A percentile compares a stretch with the other conserved stretches of the same genome.
These are phyloP conservation scores for Trichoderma gamsii DNA, from an alignment of 495 filamentous ascomycete genomes.

Conservation along the genomic window DNA sequence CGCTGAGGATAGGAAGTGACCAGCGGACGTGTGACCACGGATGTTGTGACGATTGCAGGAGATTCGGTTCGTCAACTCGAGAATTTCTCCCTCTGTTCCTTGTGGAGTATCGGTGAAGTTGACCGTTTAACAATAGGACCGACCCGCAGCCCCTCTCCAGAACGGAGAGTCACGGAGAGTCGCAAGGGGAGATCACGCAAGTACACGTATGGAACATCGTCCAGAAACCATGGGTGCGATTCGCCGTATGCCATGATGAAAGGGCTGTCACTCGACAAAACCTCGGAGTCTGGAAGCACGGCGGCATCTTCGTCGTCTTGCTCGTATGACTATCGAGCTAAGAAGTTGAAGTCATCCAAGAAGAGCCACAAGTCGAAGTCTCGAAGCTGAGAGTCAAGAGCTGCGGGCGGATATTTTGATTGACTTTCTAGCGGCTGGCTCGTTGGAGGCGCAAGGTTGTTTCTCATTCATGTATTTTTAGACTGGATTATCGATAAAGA, in stretches of 20 bases:
- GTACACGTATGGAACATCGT: conserved; percentile 19
- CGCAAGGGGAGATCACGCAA: conserved; percentile 29
- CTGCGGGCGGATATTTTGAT: too few relatives aligned
- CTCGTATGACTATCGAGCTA: conserved; percentile 24
- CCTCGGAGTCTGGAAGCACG: not conserved
- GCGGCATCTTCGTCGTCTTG: conserved; percentile 20
- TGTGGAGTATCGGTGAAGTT: not conserved
- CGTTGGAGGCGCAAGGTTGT: not conserved
- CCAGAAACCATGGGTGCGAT: conserved; percentile 23
- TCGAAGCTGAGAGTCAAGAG: not conserved
- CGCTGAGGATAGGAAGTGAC: conserved; percentile 29
- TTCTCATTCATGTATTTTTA: too few relatives aligned
- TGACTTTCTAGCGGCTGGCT: not conserved
- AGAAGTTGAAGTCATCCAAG: conserved; percentile 27
- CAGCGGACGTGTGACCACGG: conserved; percentile 37
- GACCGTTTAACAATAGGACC: conserved; percentile 18
- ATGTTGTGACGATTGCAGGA: conserved; percentile 36
- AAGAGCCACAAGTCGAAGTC: conserved; percentile 27
- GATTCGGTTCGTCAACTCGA: conserved; percentile 22
- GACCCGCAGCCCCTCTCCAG: conserved; percentile 22
- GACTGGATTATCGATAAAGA: too few relatives aligned
- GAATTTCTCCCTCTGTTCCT: not conserved
- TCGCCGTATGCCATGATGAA: conserved; percentile 7
- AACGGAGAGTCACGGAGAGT: conserved; percentile 26
- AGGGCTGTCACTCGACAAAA: not conserved